Evolutionary conservation across 305 asterid genomes (phyloP).

Genomic region (Fraxinus sp.): DNA sequence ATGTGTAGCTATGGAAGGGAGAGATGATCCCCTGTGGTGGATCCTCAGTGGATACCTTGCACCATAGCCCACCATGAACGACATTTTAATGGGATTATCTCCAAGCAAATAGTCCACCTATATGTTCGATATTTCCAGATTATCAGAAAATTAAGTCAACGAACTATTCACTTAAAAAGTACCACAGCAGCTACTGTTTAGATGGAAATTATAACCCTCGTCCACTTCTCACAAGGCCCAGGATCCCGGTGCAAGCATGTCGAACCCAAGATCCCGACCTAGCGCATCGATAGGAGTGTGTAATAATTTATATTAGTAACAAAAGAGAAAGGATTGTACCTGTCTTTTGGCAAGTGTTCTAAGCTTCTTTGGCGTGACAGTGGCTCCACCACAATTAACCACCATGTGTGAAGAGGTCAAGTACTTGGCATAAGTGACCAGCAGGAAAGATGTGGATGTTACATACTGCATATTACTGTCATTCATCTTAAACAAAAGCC

Average conservation of each 20-base stretch:
- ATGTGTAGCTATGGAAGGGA: conserved; percentile 58
- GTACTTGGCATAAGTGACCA: conserved; percentile 89
- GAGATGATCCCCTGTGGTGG: conserved; percentile 96
- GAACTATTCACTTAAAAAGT: neutral
- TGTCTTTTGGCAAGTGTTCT: conserved; percentile 77
- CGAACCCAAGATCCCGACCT: neutral
- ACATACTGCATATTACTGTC: conserved; percentile 94
- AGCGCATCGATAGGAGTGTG: neutral
- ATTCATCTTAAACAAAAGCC: conserved; percentile 89
- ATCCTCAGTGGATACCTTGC: conserved; percentile 67
- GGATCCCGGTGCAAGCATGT: neutral
- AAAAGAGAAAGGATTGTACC: conserved; percentile 27
- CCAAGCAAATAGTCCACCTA: conserved; percentile 92
- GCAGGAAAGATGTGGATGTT: conserved; percentile 82
- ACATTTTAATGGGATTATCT: conserved; percentile 80
- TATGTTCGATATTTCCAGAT: neutral
- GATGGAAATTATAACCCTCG: neutral
- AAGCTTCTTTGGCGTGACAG: conserved; percentile 68
- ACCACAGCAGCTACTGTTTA: neutral
- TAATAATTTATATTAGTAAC: neutral
- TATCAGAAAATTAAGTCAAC: neutral
- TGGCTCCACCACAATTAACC: conserved; percentile 76
- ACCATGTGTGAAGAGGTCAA: conserved; percentile 62
- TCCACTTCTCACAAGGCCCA: neutral
- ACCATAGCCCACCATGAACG: conserved; percentile 97